Evolutionary conservation across 2,329 filamentous ascomycete species (phyloP).

Genomic region (Colletotrichum sp.): DNA sequence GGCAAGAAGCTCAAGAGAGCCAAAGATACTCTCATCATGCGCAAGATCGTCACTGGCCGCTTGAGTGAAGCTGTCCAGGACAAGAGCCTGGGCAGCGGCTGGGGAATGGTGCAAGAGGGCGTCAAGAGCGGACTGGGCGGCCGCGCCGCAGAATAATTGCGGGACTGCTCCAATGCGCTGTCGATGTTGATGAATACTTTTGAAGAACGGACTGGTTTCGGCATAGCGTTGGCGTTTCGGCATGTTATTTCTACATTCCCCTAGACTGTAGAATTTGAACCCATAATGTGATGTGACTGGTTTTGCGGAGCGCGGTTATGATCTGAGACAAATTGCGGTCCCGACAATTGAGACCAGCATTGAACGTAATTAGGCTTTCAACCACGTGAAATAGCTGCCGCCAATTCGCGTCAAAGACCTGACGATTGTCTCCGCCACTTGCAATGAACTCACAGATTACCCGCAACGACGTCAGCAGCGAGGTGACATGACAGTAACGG

Average conservation of each 20-base stretch:
- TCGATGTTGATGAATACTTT: background rate
- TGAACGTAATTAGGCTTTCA: background rate
- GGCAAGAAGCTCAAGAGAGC: conserved; percentile 69
- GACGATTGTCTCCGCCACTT: background rate
- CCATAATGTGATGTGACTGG: background rate
- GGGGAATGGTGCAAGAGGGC: conserved; percentile 56
- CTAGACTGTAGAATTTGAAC: background rate
- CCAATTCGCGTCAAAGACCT: background rate
- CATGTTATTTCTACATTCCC: background rate
- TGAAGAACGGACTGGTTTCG: background rate
- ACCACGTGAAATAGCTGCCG: background rate
- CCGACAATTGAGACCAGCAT: background rate
- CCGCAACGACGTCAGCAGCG: background rate
- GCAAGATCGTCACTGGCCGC: conserved; percentile 71
- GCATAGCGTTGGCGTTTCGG: conserved; percentile 24
- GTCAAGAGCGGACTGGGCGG: conserved; percentile 49
- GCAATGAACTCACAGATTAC: background rate
- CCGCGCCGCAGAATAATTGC: background rate
- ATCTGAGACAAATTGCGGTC: background rate
- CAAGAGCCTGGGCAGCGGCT: conserved; percentile 48
- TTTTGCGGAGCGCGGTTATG: background rate
- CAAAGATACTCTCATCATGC: conserved; percentile 77
- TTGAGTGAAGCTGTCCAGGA: conserved; percentile 53
- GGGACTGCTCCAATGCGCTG: too few species aligned
- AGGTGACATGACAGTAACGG: background rate